A percentile compares a stretch with the other conserved stretches of the same genome.
Evolutionary conservation across 2,329 filamentous ascomycete species (phyloP).

Genomic region (Conoideocrella luteorostrata): DNA sequence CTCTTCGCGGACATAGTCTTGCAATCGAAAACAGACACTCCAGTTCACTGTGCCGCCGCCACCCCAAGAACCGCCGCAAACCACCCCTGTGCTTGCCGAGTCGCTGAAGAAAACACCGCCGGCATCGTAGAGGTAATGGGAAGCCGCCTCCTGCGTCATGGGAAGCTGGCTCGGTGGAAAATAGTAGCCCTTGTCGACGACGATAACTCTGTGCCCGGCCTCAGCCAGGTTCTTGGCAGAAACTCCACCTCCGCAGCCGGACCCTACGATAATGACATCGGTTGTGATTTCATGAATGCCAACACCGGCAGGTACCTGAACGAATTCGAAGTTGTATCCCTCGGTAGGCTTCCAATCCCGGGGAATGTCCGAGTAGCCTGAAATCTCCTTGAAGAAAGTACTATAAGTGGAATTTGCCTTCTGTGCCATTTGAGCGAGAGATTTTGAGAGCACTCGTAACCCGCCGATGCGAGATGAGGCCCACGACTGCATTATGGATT

Average conservation of each 20-base stretch:
- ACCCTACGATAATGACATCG: constrained; percentile 81
- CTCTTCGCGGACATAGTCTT: constrained; percentile 70
- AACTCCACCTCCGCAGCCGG: constrained; percentile 79
- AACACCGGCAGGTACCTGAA: constrained; percentile 44
- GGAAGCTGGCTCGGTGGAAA: constrained; percentile 67
- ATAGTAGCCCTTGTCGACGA: constrained; percentile 78
- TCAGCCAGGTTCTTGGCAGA: constrained; percentile 74
- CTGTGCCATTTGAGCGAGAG: constrained; percentile 48
- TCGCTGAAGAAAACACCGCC: constrained; percentile 51
- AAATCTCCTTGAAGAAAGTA: constrained; percentile 46
- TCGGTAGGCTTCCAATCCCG: constrained; percentile 42
- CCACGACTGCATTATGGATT: constrained; percentile 60
- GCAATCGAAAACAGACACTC: constrained; percentile 60
- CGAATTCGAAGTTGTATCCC: constrained; percentile 52
- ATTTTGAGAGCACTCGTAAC: constrained; percentile 49
- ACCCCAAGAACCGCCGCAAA: constrained; percentile 71
- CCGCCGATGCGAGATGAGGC: constrained; percentile 46
- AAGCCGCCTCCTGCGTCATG: constrained; percentile 58
- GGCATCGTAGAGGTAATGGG: constrained; percentile 62
- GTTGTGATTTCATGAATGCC: constrained; percentile 58
- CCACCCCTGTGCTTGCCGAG: constrained; percentile 51
- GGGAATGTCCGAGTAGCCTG: constrained; percentile 52
- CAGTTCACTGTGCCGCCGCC: constrained; percentile 88
- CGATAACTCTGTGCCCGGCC: constrained; percentile 67
- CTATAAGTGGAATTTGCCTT: constrained; percentile 50